These are phyloP conservation scores for Neurospora sp. DNA, from an alignment of 495 filamentous ascomycete species.

Conservation along the genomic window DNA sequence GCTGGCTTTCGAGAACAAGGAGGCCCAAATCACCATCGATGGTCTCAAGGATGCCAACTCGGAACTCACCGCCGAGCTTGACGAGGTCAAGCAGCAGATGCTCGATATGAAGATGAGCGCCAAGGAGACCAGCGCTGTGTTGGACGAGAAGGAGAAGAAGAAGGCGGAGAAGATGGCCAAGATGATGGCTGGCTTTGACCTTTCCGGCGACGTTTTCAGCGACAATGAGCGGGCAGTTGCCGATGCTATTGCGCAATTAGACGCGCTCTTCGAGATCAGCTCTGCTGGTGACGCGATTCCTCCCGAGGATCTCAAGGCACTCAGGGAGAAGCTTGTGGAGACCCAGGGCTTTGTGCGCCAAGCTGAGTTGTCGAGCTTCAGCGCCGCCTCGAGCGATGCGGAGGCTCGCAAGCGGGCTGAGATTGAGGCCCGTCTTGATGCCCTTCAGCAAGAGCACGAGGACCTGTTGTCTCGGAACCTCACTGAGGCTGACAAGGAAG, in stretches of 20 bases:
- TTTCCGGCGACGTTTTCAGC: slow-evolving; percentile 81
- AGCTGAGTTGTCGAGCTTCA: slow-evolving; percentile 69
- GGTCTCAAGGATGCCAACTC: slow-evolving; percentile 89
- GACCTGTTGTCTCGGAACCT: slow-evolving; percentile 71
- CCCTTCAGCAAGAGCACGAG: slow-evolving; percentile 72
- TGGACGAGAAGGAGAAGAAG: slow-evolving; percentile 96
- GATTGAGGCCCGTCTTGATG: slow-evolving; percentile 61
- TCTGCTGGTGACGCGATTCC: slow-evolving; percentile 67
- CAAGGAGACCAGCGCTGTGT: slow-evolving; percentile 75
- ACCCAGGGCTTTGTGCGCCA: slow-evolving; percentile 88
- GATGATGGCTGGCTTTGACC: slow-evolving; percentile 98
- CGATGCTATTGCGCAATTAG: slow-evolving; percentile 69
- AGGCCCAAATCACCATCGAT: slow-evolving; percentile 92
- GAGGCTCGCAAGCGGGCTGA: slow-evolving; percentile 57
- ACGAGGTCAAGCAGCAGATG: slow-evolving; percentile 94
- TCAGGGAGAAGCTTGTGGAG: slow-evolving; percentile 70
- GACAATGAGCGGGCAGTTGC: slow-evolving; percentile 80
- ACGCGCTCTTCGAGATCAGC: slow-evolving; percentile 66
- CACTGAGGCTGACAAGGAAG: slow-evolving; percentile 63
- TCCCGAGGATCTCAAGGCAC: slow-evolving; percentile 66
- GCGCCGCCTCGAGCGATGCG: slow-evolving; percentile 45
- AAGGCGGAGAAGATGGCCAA: slow-evolving; percentile 98
- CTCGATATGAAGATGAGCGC: slow-evolving; percentile 91
- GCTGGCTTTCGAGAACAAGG: slow-evolving; percentile 90
- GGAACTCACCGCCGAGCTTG: slow-evolving; percentile 81